Conservation (phyloP, 139 green algal genomes). For the Trebouxia sp. region DNA sequence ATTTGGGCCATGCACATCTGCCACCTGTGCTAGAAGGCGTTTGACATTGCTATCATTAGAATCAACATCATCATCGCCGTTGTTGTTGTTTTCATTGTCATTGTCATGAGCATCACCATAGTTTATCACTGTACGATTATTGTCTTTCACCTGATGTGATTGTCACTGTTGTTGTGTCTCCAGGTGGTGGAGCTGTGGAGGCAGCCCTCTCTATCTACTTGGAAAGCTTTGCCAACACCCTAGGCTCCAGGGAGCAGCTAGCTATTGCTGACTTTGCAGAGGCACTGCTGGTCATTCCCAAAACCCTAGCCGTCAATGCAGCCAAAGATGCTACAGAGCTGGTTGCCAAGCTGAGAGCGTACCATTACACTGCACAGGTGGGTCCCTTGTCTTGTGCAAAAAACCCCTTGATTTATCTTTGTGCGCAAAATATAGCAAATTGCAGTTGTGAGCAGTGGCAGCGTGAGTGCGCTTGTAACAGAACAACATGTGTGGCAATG, state of each 20-base stretch:
- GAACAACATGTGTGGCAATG: too few relatives aligned
- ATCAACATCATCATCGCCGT: not conserved
- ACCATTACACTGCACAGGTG: conserved; percentile 87
- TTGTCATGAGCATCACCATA: not conserved
- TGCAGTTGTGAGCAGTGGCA: too few relatives aligned
- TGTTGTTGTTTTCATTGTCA: not conserved
- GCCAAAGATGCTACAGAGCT: conserved; percentile 88
- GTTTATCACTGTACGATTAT: not conserved
- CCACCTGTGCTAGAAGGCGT: too few relatives aligned
- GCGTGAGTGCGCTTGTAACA: too few relatives aligned
- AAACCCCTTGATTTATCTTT: too few relatives aligned
- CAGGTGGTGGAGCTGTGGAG: conserved; percentile 93
- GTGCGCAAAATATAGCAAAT: too few relatives aligned
- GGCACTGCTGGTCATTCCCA: conserved; percentile 89
- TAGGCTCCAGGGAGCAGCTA: conserved; percentile 96
- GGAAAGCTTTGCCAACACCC: conserved; percentile 93
- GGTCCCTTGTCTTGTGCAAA: too few relatives aligned
- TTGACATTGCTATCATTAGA: too few relatives aligned
- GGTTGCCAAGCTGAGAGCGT: conserved; percentile 88
- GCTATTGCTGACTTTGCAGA: conserved; percentile 95
- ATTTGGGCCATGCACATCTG: too few relatives aligned
- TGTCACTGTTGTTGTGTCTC: too few relatives aligned
- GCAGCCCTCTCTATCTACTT: conserved; percentile 92
- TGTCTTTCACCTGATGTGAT: not conserved
- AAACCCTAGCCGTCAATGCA: conserved; percentile 91